phyloP scores from a whole-genome alignment of 306 rosid species.

The Ammopiptanthus mongolicus region DNA sequence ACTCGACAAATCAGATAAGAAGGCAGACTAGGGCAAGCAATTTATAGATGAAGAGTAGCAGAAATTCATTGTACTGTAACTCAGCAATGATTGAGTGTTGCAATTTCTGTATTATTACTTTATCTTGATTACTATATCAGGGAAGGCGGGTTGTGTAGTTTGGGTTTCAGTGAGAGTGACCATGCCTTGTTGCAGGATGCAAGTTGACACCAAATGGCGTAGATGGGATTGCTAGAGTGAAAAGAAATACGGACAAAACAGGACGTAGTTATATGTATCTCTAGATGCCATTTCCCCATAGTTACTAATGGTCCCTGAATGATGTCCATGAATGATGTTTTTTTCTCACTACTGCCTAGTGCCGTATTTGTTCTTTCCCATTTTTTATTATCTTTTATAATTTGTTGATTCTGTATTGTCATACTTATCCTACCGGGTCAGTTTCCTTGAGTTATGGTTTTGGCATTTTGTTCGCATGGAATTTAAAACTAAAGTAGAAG shows the following conservation, averaged over 20 bases:
- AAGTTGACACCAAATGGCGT: conserved; percentile 1
- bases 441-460: too few species aligned
- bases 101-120: neutral
- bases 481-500: too few species aligned
- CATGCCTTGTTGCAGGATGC: conserved; percentile 1
- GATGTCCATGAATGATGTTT: neutral
- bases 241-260: neutral
- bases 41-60: conserved; percentile 25
- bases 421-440: too few species aligned
- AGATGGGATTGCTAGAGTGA: neutral
- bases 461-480: too few species aligned
- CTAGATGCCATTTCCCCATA: neutral
- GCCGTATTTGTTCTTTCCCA: neutral
- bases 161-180: neutral
- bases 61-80: conserved; percentile 14
- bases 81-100: conserved; percentile 7
- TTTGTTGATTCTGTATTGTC: too few species aligned
- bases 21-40: conserved; percentile 43
- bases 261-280: neutral
- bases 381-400: too few species aligned
- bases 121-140: neutral
- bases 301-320: neutral
- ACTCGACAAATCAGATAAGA: conserved; percentile 57
- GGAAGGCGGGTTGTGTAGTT: neutral
- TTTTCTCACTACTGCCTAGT: neutral